These are phyloP conservation scores for Coelastrella sp. DNA, from an alignment of 139 green algal genomes.

Conservation along the genomic window DNA sequence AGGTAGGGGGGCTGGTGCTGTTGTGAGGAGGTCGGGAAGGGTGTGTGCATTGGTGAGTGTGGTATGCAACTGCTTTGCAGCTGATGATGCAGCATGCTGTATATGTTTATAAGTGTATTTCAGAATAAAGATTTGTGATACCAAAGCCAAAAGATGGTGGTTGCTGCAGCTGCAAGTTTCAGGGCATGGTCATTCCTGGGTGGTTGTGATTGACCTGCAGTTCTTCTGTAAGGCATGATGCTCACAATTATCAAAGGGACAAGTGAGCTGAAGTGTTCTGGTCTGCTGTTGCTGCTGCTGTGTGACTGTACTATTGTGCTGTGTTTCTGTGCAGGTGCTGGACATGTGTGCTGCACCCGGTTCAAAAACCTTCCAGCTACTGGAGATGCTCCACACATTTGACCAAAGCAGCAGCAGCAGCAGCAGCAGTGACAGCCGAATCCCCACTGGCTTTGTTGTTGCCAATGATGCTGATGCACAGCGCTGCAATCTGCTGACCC, in stretches of 20 bases:
- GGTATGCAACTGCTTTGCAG: background rate
- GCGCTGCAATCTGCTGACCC: constrained; percentile 97
- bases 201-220: background rate
- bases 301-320: background rate
- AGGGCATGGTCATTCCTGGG: background rate
- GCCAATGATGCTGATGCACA: constrained; percentile 97
- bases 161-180: too few species aligned
- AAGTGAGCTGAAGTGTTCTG: background rate
- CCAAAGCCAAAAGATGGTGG: too few species aligned
- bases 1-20: background rate
- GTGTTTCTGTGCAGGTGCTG: constrained; percentile 56
- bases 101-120: too few species aligned
- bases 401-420: background rate
- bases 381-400: constrained; percentile 90
- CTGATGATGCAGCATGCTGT: background rate
- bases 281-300: background rate
- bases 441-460: constrained; percentile 85
- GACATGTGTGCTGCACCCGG: constrained; percentile 98
- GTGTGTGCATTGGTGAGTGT: background rate
- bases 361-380: constrained; percentile 97
- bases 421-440: background rate
- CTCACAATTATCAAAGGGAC: too few species aligned
- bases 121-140: too few species aligned
- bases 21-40: too few species aligned
- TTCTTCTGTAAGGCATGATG: too few species aligned